Evolutionary conservation across 176 grass and related monocot genomes (phyloP), one percentile per base, ranked within the genome.

Genomic region (Cocos nucifera): DNA sequence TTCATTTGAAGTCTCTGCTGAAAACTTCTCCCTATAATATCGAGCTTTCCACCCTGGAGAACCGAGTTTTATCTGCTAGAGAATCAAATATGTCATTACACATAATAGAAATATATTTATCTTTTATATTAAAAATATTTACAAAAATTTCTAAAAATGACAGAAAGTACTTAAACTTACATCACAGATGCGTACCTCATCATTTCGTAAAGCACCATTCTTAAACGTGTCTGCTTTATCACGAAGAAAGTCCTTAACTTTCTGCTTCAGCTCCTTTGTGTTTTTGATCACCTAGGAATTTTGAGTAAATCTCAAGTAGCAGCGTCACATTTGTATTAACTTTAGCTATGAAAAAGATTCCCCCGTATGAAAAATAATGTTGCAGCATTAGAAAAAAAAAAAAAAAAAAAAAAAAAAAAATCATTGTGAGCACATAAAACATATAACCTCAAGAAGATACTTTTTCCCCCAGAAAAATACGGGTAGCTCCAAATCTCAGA

Each of bases 1-100:
- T 63, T 91, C 79, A 21, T 65, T 63, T 49, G 15, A 51, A 56
- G 58, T 54, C 55, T 83, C 65, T 3, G 62, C 30, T 19, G 27
- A 67, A 69, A 78, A 83, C 35, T 87, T 87, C 48, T 83, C 83
- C 17, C 15, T 62, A 59, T 80, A 86, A 57, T 80, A 91, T 60
- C 88, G 28, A 17, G 70, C 61, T 20, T 91, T 91, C 88, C 79
- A 80, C 21, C 77, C 77, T 3, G 69, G 51, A 7, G 17, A 58
- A 51, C 73, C 77, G 8, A 89, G 62, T 30, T 50, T 77, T 56
- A 87, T 65, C 76, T 82, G 67, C n/a, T 75, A 50, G 26, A 71
- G 5, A 59, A 19, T 66, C 54, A 53, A 49, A 73, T 67, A n/a
- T 29, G 18, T 63, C 6, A 51, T 5, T 30, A 0, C 56, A 20